Evolutionary conservation across 208 protist species (phyloP).

Genomic region (Wallacemonas sp.): DNA sequence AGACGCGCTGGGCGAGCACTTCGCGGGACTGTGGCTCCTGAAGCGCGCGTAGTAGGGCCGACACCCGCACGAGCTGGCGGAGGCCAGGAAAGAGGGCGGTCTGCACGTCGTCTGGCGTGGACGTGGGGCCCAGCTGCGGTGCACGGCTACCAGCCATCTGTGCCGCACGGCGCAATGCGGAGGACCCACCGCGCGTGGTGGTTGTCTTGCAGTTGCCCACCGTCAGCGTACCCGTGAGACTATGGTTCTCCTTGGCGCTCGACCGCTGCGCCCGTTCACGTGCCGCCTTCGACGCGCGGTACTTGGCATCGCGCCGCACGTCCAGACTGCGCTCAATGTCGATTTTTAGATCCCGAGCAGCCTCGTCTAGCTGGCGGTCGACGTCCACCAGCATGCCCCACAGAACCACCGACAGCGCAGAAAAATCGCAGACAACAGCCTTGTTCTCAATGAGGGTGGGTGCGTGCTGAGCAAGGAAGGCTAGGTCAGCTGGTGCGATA

Average conservation of each 20-base stretch:
- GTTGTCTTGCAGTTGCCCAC: not conserved
- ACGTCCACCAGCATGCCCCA: conserved; percentile 58
- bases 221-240: not conserved
- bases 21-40: conserved; percentile 31
- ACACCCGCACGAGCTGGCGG: conserved; percentile 26
- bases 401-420: conserved; percentile 47
- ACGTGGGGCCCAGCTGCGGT: not conserved
- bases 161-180: not conserved
- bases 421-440: conserved; percentile 56
- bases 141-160: not conserved
- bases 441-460: conserved; percentile 28
- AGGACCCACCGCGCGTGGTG: not conserved
- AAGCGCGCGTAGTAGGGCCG: conserved; percentile 31
- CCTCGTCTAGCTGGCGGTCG: conserved; percentile 31
- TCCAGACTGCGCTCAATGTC: not conserved
- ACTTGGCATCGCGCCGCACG: not conserved
- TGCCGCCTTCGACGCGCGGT: not conserved
- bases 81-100: conserved; percentile 17
- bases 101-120: conserved; percentile 16
- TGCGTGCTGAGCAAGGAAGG: conserved; percentile 34
- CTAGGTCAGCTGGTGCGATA: conserved; percentile 32
- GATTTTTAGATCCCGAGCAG: conserved; percentile 1
- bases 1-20: conserved; percentile 20
- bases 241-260: not conserved
- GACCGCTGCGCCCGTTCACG: not conserved